Evolutionary conservation across 805 yeast genomes (phyloP), one percentile per base, ranked within the genome.

Genomic region (Metschnikowia continentalis): DNA sequence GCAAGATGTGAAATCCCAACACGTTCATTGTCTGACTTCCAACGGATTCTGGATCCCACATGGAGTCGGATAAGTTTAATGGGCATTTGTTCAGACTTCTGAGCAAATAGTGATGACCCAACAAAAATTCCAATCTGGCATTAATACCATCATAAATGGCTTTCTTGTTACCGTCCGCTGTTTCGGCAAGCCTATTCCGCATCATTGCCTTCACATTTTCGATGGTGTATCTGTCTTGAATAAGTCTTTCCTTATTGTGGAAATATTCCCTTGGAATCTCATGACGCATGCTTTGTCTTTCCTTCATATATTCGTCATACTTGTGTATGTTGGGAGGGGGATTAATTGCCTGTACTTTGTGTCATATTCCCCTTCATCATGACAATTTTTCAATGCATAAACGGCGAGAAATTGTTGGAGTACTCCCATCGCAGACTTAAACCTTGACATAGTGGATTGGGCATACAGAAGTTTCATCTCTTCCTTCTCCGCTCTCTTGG

Each of bases 101-200:
- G 50, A n/a, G 22, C 14, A 13, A 15, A 17, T 19, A 20, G 17
- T 42, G 48, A 15, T 50, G 53, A 11, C 48, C 53, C 38, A 43
- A 15, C 30, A 50, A 35, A 23, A 50, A 33, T 19, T 42, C 48
- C 42, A 47, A 42, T 6, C 17, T 17, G 20, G 50, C 50, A 35
- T 47, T 50, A 8, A 50, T 35, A 30, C 50, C 48, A 14, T 32
- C 20, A 15, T 14, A 40, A 15, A 35, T 26, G 22, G 8, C 20
- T 7, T 26, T 23, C 30, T 37, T 19, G 6, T 6, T 32, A 3
- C n/a, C 30, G 6, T 4, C 17, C 7, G 37, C 47, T 7, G 50
- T 48, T 4, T n/a, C 8, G 2, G 13, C 13, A 13, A 22, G 32
- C 50, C 26, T 30, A 17, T 26, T 22, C 7, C 10, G 26, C 47